These are phyloP conservation scores for Tolypocladium guangdongense DNA, from an alignment of 2,329 filamentous ascomycete species.

Conservation along the genomic window DNA sequence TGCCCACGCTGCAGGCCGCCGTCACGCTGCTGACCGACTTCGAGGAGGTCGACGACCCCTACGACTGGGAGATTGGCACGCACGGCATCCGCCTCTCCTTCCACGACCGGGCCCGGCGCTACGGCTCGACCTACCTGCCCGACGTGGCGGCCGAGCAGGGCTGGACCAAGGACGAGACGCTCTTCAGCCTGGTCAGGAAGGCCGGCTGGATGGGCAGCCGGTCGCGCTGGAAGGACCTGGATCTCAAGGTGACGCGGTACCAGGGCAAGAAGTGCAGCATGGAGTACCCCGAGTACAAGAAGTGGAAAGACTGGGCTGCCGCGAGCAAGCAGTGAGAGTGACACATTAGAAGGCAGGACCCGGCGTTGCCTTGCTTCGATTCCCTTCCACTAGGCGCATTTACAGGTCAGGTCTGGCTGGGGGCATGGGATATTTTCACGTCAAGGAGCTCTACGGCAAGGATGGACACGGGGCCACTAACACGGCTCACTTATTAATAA, in stretches of 20 bases:
- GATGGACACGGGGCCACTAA: neutral
- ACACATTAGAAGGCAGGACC: neutral
- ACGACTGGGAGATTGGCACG: slow-evolving; percentile 78
- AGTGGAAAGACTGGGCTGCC: slow-evolving; percentile 65
- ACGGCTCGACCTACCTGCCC: slow-evolving; percentile 83
- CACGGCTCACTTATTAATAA: neutral
- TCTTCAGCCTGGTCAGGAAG: slow-evolving; percentile 86
- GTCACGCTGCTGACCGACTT: slow-evolving; percentile 83
- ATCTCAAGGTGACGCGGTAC: slow-evolving; percentile 72
- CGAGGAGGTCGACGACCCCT: slow-evolving; percentile 57
- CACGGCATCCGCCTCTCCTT: slow-evolving; percentile 88
- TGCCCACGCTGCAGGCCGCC: slow-evolving; percentile 48
- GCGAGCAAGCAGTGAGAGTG: slow-evolving; percentile 15
- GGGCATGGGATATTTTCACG: too few species aligned
- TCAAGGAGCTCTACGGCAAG: neutral
- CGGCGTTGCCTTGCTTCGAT: neutral
- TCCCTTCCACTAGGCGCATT: neutral
- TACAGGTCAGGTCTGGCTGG: neutral
- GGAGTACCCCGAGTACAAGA: slow-evolving; percentile 62
- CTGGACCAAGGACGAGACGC: slow-evolving; percentile 87
- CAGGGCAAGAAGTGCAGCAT: slow-evolving; percentile 71
- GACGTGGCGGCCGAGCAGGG: slow-evolving; percentile 88
- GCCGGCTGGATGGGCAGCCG: slow-evolving; percentile 81
- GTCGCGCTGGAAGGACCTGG: slow-evolving; percentile 69
- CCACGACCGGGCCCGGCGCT: slow-evolving; percentile 57